These are phyloP conservation scores for Fagus crenata DNA, from an alignment of 306 rosid species.

Conservation along the genomic window DNA sequence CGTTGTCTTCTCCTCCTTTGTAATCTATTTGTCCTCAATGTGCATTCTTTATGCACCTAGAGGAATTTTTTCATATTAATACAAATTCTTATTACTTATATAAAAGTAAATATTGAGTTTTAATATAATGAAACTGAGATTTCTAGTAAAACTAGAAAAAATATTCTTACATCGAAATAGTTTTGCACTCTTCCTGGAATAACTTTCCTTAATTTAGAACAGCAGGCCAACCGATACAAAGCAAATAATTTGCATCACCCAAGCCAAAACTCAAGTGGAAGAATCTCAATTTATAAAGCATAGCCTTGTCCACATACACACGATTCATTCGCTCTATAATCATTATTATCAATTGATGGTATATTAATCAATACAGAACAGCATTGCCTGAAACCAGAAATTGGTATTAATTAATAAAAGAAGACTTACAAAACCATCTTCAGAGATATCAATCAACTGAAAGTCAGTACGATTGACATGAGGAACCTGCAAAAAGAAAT, in stretches of 20 bases:
- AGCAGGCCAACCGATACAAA: not conserved
- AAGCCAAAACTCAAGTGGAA: not conserved
- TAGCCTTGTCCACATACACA: not conserved
- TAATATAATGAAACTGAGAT: not conserved
- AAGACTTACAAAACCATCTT: constrained; percentile 72
- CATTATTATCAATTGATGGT: not conserved
- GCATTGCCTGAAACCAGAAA: not conserved
- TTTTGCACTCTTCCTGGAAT: not conserved
- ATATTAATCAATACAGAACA: not conserved
- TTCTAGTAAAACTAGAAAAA: not conserved
- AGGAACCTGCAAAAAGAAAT: constrained; percentile 53
- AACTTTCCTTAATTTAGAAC: not conserved
- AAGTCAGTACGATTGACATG: constrained; percentile 69
- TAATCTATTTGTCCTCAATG: no score
- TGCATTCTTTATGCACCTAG: no score
- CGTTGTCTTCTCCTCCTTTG: no score
- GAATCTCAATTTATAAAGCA: not conserved
- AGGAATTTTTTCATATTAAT: no score
- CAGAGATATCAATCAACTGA: constrained; percentile 75
- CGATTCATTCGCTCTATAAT: not conserved
- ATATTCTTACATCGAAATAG: not conserved
- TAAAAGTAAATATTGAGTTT: not conserved
- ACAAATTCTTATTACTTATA: no score
- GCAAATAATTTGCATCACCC: not conserved
- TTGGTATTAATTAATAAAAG: constrained; percentile 1